phyloP scores from a whole-genome alignment of 768 basidiomycete species.

The Tephrocybe sp. region DNA sequence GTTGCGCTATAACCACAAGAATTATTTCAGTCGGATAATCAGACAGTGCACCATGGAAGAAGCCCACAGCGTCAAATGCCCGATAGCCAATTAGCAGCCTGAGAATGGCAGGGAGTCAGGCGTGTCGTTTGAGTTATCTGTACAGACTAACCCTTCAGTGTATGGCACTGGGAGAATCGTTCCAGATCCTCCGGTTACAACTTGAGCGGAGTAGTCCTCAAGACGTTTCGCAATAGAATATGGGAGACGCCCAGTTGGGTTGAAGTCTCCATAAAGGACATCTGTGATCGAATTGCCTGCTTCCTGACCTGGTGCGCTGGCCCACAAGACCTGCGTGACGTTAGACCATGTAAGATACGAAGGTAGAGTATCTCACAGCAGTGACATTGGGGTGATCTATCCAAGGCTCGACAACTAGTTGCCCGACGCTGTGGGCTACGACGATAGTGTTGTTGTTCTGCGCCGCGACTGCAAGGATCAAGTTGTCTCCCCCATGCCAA shows the following conservation, averaged over 20 bases:
- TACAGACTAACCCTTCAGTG: conserved; percentile 44
- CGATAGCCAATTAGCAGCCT: conserved; percentile 71
- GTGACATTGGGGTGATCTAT: conserved; percentile 72
- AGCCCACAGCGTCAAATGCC: conserved; percentile 62
- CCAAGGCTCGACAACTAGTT: conserved; percentile 63
- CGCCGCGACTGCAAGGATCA: conserved; percentile 67
- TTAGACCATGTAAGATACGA: background rate
- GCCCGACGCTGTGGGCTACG: conserved; percentile 62
- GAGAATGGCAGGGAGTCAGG: conserved; percentile 23
- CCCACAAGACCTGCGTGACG: conserved; percentile 55
- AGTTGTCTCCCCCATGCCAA: conserved; percentile 70
- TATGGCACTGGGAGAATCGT: conserved; percentile 56
- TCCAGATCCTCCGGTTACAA: conserved; percentile 35
- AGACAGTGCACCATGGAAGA: conserved; percentile 8
- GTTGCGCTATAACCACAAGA: conserved; percentile 42
- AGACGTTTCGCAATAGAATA: conserved; percentile 70
- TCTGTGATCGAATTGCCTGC: conserved; percentile 69
- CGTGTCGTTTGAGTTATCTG: background rate
- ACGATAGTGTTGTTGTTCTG: conserved; percentile 74
- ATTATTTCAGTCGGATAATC: background rate
- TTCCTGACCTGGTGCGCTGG: conserved; percentile 66
- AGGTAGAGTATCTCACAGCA: conserved; percentile 41
- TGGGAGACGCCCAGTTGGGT: conserved; percentile 67
- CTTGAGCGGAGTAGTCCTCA: conserved; percentile 58
- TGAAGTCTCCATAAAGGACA: conserved; percentile 68